Base-by-base conservation (phyloP, 768 basidiomycete species). In the Phanerochaete sordida region DNA sequence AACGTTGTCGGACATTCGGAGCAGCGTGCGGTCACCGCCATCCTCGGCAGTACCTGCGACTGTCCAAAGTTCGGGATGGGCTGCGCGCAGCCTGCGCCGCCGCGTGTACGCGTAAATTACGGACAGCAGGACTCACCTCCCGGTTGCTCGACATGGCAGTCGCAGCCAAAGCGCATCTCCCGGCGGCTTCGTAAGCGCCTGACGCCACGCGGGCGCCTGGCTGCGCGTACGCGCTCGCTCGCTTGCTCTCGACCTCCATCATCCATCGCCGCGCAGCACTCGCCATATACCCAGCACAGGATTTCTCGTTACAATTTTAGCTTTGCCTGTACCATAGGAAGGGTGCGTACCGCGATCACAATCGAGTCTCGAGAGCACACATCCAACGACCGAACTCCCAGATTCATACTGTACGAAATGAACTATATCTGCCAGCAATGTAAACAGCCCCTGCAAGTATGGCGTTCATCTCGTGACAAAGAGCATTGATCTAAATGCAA, bases 361-460 rank as follows among this genome's bases (percentile, higher is more conserved):
- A 16, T 12, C 33, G 4, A 16, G 4, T 43, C 11, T 43, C n/a
- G 39, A 43, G 39, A 43, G 19, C 8, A 43, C 19, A 19, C n/a
- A 43, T 19, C 39, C 33, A 35, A 35, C 33, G 19, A 11, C 8
- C 19, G 19, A 16, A 19, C 39, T 43, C 19, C 19, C 39, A 43
- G 39, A 11, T 19, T 43, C 39, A 43, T 43, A 43, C 39, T 43
- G 39, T 43, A 43, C 53, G 26, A 33, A 54, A 81, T 81, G 80
- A 75, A 65, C 58, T 80, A 79, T 66, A 80, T 89, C 51, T 94
- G 92, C 68, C 91, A 93, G 69, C 92, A 94, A 74, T 94, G 92
- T 79, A 93, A 93, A 74, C 90, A 95, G 69, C 92, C 91, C 6
- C 76, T 97, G 33, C 88, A 93, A 83, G 90, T 90, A 71, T 60